Conservation (phyloP, 2,329 filamentous ascomycete species). For the Bimuria novae-zelandiae region DNA sequence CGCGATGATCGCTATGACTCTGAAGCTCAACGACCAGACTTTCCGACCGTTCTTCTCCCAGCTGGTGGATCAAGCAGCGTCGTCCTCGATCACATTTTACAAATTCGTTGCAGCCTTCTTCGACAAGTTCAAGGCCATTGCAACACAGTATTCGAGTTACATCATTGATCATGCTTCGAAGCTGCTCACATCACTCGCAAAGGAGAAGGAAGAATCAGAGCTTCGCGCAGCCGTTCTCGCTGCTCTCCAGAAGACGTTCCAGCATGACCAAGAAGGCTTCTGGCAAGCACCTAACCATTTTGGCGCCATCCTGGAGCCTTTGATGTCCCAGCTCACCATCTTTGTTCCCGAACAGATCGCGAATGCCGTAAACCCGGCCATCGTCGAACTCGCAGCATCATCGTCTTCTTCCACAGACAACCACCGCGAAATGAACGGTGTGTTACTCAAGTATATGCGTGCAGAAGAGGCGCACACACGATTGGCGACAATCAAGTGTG, state of each 20-base stretch:
- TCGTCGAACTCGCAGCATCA: constrained; percentile 79
- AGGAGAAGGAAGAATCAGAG: constrained; percentile 52
- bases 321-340: constrained; percentile 66
- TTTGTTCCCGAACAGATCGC: constrained; percentile 30
- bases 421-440: constrained; percentile 83
- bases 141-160: constrained; percentile 89
- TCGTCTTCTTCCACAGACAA: constrained; percentile 83
- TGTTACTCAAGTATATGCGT: constrained; percentile 77
- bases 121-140: constrained; percentile 79
- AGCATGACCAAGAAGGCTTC: constrained; percentile 92
- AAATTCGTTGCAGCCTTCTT: constrained; percentile 82
- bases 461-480: constrained; percentile 73
- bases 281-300: constrained; percentile 95
- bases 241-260: constrained; percentile 76
- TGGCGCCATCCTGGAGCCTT: constrained; percentile 67
- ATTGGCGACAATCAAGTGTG: constrained; percentile 78
- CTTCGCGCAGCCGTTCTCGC: constrained; percentile 73
- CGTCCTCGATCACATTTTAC: constrained; percentile 72
- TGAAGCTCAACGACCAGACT: constrained; percentile 92
- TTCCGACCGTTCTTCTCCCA: constrained; percentile 91
- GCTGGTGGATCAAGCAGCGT: constrained; percentile 75
- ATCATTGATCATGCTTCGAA: constrained; percentile 75
- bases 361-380: constrained; percentile 69
- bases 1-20: constrained; percentile 83
- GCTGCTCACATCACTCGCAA: constrained; percentile 56